Base-by-base conservation (phyloP, 306 rosid genomes). In the Carpinus fangiana region DNA sequence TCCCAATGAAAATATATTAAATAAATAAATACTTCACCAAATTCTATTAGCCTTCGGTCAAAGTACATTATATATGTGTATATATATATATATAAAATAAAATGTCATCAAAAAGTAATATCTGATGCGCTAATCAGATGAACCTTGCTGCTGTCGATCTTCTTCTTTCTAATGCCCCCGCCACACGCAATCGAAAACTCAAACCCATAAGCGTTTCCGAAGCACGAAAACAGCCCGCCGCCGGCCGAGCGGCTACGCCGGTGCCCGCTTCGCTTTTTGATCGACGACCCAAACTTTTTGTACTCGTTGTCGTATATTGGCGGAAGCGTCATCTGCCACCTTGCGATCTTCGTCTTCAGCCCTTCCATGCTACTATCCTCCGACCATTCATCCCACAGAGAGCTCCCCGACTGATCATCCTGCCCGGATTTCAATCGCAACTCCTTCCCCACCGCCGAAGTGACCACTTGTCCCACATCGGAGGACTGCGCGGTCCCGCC, bases 371-470 rank as follows among this genome's bases (percentile, higher is more conserved):
- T 77, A 10, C 73, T 89, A 13, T 81, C 64, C 79, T 85, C 91
- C 45, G 87, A 65, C 95, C 97, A 90, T 2, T 79, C 96, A 3
- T 87, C 95, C 47, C 84, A 10, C 26, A 60, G 34, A 2, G 90
- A 86, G 64, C 85, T 88, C 8, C 81, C 86, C 0, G 64, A 43
- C 12, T 81, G 80, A 2, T 75, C 55, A 0, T 43, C 26, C 3
- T 34, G 1, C 31, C 7, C 28, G 0, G 48, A 18, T 48, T 1
- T 12, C 4, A 83, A 90, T 48, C 89, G 88, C n/a, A 88, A 6
- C 0, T 94, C 91, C 68, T 83, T 89, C 0, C 93, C 92, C 6
- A 90, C 92, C 5, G 94, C 94, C 0, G 94, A 88, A 0, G 97
- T 94, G 20, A 88, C 96, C 43, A 90, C 87, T 0, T 94, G 92